A percentile compares a stretch with the other conserved stretches of the same genome.
These are phyloP conservation scores for Aspergillus coremiiformis DNA, from an alignment of 495 filamentous ascomycete genomes.

Conservation along the genomic window DNA sequence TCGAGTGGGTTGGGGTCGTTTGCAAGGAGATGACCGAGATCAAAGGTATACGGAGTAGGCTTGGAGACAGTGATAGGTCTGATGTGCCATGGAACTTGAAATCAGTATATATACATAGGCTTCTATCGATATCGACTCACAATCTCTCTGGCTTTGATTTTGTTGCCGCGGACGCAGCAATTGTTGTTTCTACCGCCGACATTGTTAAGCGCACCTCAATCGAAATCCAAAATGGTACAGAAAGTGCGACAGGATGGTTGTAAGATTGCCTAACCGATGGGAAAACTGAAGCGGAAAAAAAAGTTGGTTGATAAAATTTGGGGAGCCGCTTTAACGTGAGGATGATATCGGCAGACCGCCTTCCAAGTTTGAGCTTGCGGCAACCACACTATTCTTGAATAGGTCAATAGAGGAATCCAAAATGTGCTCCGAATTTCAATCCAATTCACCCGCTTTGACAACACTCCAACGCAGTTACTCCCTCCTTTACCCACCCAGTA, in stretches of 20 bases:
- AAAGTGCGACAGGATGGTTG: background rate
- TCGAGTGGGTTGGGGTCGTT: slow-evolving; percentile 76
- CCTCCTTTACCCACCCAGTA: slow-evolving; percentile 16
- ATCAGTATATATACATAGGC: background rate
- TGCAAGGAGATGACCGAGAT: slow-evolving; percentile 77
- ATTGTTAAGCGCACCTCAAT: slow-evolving; percentile 10
- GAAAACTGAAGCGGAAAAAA: slow-evolving; percentile 16
- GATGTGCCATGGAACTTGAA: slow-evolving; percentile 1
- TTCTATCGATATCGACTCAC: slow-evolving; percentile 20
- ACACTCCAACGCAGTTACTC: slow-evolving; percentile 16
- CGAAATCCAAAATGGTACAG: background rate
- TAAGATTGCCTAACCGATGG: background rate
- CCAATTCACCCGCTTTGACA: slow-evolving; percentile 14
- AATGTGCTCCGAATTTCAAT: slow-evolving; percentile 24
- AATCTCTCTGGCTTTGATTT: slow-evolving; percentile 36
- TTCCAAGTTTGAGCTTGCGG: background rate
- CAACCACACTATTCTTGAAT: slow-evolving; percentile 20
- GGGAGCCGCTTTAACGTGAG: slow-evolving; percentile 13
- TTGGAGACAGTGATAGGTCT: slow-evolving; percentile 63
- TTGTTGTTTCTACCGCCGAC: slow-evolving; percentile 20
- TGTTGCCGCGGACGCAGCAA: slow-evolving; percentile 13
- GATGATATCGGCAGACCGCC: slow-evolving; percentile 7
- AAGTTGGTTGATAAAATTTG: slow-evolving; percentile 20
- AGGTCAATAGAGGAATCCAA: slow-evolving; percentile 23
- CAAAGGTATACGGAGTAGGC: slow-evolving; percentile 85